A percentile compares a stretch with the other conserved stretches of the same genome.
These are phyloP conservation scores for Talaromyces sp. DNA, from an alignment of 2,329 filamentous ascomycete species.

Conservation along the genomic window DNA sequence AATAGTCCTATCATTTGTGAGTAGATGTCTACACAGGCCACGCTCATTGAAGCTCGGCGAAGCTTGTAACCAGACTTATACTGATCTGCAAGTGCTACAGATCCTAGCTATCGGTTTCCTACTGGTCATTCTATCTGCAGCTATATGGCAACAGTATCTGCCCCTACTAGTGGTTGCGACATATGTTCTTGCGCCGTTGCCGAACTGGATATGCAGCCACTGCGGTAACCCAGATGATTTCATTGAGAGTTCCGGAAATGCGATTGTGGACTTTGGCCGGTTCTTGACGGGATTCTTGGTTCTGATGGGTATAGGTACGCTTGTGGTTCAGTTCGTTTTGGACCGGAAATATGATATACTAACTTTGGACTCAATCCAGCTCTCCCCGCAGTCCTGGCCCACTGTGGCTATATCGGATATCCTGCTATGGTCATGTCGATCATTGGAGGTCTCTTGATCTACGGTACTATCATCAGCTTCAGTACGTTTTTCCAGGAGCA, in stretches of 20 bases:
- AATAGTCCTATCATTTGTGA: conserved; percentile 93
- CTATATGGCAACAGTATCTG: conserved; percentile 90
- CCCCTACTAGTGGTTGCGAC: conserved; percentile 93
- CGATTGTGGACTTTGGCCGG: conserved; percentile 84
- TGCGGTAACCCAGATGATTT: conserved; percentile 94
- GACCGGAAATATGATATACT: neutral
- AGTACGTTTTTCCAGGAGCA: conserved; percentile 98
- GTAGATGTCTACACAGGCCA: conserved; percentile 22
- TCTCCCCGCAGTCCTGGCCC: conserved; percentile 79
- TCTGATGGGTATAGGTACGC: conserved; percentile 90
- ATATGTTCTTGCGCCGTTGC: conserved; percentile 86
- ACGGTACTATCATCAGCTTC: conserved; percentile 97
- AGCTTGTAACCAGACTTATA: neutral
- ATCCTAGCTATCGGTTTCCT: conserved; percentile 97
- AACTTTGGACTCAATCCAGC: conserved; percentile 49
- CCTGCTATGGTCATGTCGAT: conserved; percentile 95
- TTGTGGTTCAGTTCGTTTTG: neutral
- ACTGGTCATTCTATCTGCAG: conserved; percentile 95
- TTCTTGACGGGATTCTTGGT: conserved; percentile 95
- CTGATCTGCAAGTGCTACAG: conserved; percentile 35
- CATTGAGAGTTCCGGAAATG: conserved; percentile 75
- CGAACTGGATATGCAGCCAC: conserved; percentile 91
- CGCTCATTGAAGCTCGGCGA: neutral
- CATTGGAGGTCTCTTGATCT: conserved; percentile 86
- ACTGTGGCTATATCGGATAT: conserved; percentile 73